A percentile compares a stretch with the other conserved stretches of the same genome.
These are phyloP conservation scores for Aspergillus sp. DNA, from an alignment of 2,329 filamentous ascomycete genomes.

Conservation along the genomic window DNA sequence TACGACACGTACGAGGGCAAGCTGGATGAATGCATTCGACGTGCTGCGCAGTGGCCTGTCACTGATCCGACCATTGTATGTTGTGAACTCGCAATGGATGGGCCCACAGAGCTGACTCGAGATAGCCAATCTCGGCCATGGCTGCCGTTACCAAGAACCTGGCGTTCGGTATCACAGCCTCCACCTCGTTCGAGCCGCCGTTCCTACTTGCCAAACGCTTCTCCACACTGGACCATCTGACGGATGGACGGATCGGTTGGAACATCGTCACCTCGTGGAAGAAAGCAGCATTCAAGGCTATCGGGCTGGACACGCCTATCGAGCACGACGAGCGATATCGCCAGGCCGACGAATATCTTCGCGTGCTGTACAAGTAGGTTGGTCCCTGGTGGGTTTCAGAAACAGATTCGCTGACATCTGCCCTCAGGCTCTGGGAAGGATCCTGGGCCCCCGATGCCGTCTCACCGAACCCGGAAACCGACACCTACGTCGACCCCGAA, in stretches of 20 bases:
- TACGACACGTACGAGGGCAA: conserved; percentile 63
- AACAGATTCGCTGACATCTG: neutral
- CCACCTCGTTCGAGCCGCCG: conserved; percentile 62
- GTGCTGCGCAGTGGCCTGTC: conserved; percentile 65
- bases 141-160: conserved; percentile 65
- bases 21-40: conserved; percentile 60
- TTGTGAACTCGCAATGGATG: conserved; percentile 1
- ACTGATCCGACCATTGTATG: conserved; percentile 63
- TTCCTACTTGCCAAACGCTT: conserved; percentile 63
- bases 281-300: conserved; percentile 63
- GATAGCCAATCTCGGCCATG: conserved; percentile 63
- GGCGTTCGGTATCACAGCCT: conserved; percentile 62
- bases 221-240: conserved; percentile 63
- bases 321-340: conserved; percentile 63
- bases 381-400: neutral
- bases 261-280: conserved; percentile 67
- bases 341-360: conserved; percentile 62
- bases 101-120: neutral
- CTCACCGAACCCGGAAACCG: conserved; percentile 52
- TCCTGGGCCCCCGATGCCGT: conserved; percentile 61
- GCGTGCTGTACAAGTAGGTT: conserved; percentile 60
- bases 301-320: conserved; percentile 57
- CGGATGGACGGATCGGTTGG: conserved; percentile 62
- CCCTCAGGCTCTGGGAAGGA: conserved; percentile 51
- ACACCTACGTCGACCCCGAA: conserved; percentile 59